Conservation (phyloP, 1,139 yeast genomes). For the Waltiozyma sp. region DNA sequence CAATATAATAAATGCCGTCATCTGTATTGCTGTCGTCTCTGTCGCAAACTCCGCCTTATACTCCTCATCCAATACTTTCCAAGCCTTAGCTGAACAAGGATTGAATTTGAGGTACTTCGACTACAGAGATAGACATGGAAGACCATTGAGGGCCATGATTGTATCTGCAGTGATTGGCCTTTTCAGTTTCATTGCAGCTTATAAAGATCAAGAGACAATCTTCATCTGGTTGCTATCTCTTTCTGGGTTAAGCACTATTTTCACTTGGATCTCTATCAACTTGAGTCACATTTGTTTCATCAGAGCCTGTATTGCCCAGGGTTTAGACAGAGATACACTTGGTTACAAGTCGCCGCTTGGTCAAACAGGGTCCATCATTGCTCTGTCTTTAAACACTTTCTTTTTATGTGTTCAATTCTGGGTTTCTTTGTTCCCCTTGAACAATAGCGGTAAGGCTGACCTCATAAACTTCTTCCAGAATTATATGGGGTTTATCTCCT, state of each 20-base stretch:
- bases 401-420: conserved; percentile 65
- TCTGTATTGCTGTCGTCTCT: conserved; percentile 55
- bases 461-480: conserved; percentile 33
- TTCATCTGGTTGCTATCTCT: conserved; percentile 73
- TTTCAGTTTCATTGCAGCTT: conserved; percentile 63
- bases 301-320: conserved; percentile 48
- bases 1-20: conserved; percentile 62
- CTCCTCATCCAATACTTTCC: conserved; percentile 73
- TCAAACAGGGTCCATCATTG: conserved; percentile 49
- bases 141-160: conserved; percentile 61
- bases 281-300: conserved; percentile 65
- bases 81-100: conserved; percentile 73
- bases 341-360: conserved; percentile 57
- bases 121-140: conserved; percentile 63
- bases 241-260: conserved; percentile 73
- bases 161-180: conserved; percentile 50
- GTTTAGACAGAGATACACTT: conserved; percentile 47
- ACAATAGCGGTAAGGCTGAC: conserved; percentile 34
- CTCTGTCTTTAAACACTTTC: conserved; percentile 41
- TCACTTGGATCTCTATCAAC: conserved; percentile 75
- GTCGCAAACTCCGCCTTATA: conserved; percentile 70
- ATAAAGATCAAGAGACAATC: conserved; percentile 45
- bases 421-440: conserved; percentile 59
- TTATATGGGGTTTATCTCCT: conserved; percentile 28
- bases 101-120: conserved; percentile 67